These are phyloP conservation scores for Botrytis deweyae DNA, from an alignment of 2,329 filamentous ascomycete genomes.

Conservation along the genomic window DNA sequence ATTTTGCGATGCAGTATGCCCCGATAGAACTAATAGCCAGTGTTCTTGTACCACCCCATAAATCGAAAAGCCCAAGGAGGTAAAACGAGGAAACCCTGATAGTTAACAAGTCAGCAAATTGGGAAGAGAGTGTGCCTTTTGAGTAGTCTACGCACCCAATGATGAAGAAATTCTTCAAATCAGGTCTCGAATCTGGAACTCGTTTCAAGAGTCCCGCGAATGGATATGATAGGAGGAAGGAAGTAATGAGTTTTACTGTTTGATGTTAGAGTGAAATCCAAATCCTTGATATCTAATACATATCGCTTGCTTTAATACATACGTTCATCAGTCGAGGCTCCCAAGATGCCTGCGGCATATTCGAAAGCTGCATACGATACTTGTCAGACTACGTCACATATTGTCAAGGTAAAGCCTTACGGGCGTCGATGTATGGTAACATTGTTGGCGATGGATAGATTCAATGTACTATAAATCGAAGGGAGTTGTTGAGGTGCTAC, in stretches of 20 bases:
- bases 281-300: not conserved
- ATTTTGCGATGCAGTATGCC: conserved; percentile 80
- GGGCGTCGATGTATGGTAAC: conserved; percentile 63
- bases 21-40: conserved; percentile 75
- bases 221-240: conserved; percentile 89
- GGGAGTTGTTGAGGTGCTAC: conserved; percentile 19
- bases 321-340: conserved; percentile 66
- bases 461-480: not conserved
- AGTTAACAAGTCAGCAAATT: conserved; percentile 22
- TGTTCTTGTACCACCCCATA: conserved; percentile 82
- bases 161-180: conserved; percentile 84
- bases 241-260: conserved; percentile 89
- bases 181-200: conserved; percentile 79
- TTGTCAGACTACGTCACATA: conserved; percentile 31
- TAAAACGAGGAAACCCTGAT: conserved; percentile 80
- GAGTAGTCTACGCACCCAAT: conserved; percentile 58
- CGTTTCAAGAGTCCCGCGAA: conserved; percentile 86
- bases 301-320: conserved; percentile 33
- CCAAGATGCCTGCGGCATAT: conserved; percentile 55
- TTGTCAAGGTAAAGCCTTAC: conserved; percentile 42
- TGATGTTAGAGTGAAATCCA: conserved; percentile 22
- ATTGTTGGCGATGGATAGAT: conserved; percentile 42
- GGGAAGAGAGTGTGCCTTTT: not conserved
- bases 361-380: conserved; percentile 53
- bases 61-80: conserved; percentile 85